Conservation (phyloP, 306 rosid species). For the Acacia crassicarpa region DNA sequence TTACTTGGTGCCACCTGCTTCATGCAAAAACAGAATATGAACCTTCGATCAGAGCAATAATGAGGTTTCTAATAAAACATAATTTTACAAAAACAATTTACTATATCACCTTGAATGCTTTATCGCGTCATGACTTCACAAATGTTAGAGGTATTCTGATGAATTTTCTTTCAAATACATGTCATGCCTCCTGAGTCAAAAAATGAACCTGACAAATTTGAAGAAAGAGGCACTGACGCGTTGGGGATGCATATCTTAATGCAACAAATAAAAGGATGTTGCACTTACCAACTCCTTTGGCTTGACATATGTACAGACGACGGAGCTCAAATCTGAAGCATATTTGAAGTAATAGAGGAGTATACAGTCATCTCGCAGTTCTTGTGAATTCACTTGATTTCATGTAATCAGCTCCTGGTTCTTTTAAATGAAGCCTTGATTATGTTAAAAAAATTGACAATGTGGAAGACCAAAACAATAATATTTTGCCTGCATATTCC, state of each 20-base stretch:
- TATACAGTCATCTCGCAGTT: background rate
- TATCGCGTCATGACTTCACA: no score
- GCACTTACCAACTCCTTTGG: background rate
- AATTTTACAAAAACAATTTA: no score
- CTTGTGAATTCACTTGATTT: background rate
- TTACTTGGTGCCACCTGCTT: no score
- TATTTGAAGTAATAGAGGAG: background rate
- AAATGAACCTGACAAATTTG: background rate
- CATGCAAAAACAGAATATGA: no score
- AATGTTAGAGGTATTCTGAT: no score
- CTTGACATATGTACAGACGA: background rate
- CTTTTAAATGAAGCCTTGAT: background rate
- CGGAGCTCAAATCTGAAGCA: background rate
- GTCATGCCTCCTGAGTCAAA: slow-evolving; percentile 7
- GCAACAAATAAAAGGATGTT: background rate
- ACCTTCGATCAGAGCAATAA: no score
- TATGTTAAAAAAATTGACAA: background rate
- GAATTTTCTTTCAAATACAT: background rate
- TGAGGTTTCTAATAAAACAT: no score
- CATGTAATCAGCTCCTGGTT: background rate
- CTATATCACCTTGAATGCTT: no score
- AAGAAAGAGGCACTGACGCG: slow-evolving; percentile 4
- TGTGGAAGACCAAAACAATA: background rate
- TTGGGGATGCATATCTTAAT: background rate
- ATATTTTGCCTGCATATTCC: background rate